phyloP scores from a whole-genome alignment of 371 early-diverging fungal genomes.

The Smittium mucronatum region DNA sequence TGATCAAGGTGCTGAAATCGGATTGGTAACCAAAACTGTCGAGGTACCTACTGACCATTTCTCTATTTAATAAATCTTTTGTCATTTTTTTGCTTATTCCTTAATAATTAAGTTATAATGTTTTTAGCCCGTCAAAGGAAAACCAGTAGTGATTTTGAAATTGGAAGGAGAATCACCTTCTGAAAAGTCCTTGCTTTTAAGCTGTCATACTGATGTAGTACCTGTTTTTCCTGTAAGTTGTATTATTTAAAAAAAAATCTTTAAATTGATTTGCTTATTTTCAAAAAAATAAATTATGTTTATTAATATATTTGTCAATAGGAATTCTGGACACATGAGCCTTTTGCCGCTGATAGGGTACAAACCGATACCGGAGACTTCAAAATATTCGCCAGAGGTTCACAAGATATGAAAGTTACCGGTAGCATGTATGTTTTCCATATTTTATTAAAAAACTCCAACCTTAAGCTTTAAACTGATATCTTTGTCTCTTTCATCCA shows the following conservation, averaged over 20 bases:
- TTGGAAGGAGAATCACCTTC: conserved; percentile 42
- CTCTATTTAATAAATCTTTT: not conserved
- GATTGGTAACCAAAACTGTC: conserved; percentile 36
- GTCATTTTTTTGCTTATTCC: too few species aligned
- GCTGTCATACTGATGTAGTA: conserved; percentile 76
- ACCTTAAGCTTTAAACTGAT: too few species aligned
- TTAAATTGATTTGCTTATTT: too few species aligned
- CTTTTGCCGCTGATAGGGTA: conserved; percentile 54
- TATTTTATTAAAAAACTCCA: too few species aligned
- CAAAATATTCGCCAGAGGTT: conserved; percentile 59
- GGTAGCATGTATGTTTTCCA: conserved; percentile 34
- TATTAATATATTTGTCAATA: too few species aligned
- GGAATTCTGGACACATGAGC: conserved; percentile 51
- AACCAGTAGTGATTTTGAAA: conserved; percentile 57
- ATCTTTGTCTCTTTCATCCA: too few species aligned
- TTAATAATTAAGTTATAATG: not conserved
- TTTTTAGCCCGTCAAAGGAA: conserved; percentile 36
- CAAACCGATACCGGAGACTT: conserved; percentile 32
- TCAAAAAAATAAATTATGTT: too few species aligned
- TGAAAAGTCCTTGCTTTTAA: conserved; percentile 46
- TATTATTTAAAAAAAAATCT: too few species aligned
- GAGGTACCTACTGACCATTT: conserved; percentile 29
- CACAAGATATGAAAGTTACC: conserved; percentile 81
- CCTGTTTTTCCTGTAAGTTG: conserved; percentile 42
- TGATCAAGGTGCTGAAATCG: conserved; percentile 47